Conservation (phyloP, 257 asterid genomes). For the Solanum rostratum region DNA sequence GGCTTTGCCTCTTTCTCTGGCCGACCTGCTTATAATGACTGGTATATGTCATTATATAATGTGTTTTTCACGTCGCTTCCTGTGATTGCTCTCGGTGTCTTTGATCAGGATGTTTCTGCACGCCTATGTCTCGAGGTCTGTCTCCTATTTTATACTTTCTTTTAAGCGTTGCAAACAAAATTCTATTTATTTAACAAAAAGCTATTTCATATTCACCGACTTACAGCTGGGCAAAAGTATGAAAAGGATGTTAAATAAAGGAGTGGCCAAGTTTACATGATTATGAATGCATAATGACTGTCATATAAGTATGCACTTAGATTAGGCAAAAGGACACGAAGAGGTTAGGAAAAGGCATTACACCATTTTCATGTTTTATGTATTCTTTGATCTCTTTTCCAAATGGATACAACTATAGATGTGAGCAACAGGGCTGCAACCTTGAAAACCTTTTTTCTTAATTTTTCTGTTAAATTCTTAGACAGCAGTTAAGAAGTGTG, state of each 20-base stretch:
- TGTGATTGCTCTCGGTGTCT: slow-evolving; percentile 88
- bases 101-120: slow-evolving; percentile 89
- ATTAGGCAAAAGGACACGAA: neutral
- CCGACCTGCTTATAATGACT: slow-evolving; percentile 85
- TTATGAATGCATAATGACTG: neutral
- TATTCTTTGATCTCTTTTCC: neutral
- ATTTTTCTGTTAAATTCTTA: neutral
- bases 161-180: neutral
- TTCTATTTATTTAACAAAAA: neutral
- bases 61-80: slow-evolving; percentile 96
- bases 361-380: neutral
- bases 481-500: too few relatives aligned
- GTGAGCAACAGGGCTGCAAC: neutral
- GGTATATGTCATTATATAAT: slow-evolving; percentile 89
- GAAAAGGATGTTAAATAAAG: neutral
- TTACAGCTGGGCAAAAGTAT: neutral
- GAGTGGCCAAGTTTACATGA: neutral
- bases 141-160: neutral
- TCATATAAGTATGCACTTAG: neutral
- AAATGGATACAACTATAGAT: neutral
- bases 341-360: neutral
- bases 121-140: slow-evolving; percentile 70
- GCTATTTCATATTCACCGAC: neutral
- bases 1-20: slow-evolving; percentile 93
- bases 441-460: neutral